Evolutionary conservation across 805 yeast genomes (phyloP).

Genomic region (Pichia gijzeniarum): DNA sequence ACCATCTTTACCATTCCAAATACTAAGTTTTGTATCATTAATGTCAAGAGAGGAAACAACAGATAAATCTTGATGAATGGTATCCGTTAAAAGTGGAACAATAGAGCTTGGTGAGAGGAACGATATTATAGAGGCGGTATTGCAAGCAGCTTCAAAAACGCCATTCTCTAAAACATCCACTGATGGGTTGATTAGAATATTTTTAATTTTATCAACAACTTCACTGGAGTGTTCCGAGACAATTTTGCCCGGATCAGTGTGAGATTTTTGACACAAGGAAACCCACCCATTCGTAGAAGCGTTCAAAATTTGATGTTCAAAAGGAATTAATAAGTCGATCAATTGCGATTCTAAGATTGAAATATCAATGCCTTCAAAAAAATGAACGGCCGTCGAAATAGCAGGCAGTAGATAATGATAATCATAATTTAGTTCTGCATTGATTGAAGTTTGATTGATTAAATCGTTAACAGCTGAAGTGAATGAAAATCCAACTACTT

Average conservation of each 20-base stretch:
- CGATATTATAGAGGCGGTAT: conserved; percentile 41
- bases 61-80: conserved; percentile 40
- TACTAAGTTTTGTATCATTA: conserved; percentile 45
- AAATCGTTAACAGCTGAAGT: conserved; percentile 36
- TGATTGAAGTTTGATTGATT: conserved; percentile 9
- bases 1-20: conserved; percentile 69
- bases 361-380: conserved; percentile 17
- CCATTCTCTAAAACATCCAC: conserved; percentile 32
- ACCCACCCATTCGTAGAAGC: conserved; percentile 62
- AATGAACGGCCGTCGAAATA: conserved; percentile 28
- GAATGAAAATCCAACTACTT: conserved; percentile 37
- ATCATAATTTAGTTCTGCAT: conserved; percentile 21
- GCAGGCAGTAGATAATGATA: conserved; percentile 29
- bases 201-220: conserved; percentile 23
- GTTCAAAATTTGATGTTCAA: conserved; percentile 38
- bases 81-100: conserved; percentile 43
- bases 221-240: conserved; percentile 28
- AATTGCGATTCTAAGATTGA: conserved; percentile 30
- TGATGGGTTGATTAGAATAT: conserved; percentile 12
- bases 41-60: conserved; percentile 31
- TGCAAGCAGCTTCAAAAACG: conserved; percentile 46
- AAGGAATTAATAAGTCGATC: conserved; percentile 34
- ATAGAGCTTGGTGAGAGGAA: conserved; percentile 55
- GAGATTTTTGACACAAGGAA: conserved; percentile 54
- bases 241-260: conserved; percentile 58